A percentile compares a stretch with the other conserved stretches of the same genome.
Evolutionary conservation across 768 basidiomycete species (phyloP).

Genomic region (Boletus sensibilis): DNA sequence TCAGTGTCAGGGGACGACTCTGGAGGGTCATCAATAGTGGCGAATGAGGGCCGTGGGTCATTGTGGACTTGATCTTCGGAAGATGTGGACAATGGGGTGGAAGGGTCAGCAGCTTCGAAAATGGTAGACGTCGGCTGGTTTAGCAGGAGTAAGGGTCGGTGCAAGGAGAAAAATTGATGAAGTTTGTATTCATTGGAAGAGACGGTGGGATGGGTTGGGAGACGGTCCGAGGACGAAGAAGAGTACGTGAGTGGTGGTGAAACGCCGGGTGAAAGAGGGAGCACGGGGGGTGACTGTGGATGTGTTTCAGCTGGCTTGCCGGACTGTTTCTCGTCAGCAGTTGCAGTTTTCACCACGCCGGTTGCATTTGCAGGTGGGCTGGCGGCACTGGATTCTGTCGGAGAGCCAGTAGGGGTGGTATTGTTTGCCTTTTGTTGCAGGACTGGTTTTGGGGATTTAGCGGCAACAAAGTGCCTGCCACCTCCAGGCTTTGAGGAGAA

Average conservation of each 20-base stretch:
- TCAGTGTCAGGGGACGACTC: slow-evolving; percentile 67
- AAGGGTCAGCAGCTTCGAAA: slow-evolving; percentile 37
- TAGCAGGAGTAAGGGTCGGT: slow-evolving; percentile 74
- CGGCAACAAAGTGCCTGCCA: slow-evolving; percentile 68
- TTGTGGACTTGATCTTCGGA: slow-evolving; percentile 25
- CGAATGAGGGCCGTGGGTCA: slow-evolving; percentile 26
- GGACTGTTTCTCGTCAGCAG: slow-evolving; percentile 30
- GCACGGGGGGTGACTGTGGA: slow-evolving; percentile 17
- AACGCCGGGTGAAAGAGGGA: slow-evolving; percentile 9
- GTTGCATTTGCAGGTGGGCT: slow-evolving; percentile 15
- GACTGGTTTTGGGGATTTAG: slow-evolving; percentile 59
- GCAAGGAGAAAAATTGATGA: slow-evolving; percentile 82
- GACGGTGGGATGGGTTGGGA: slow-evolving; percentile 51
- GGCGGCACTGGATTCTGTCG: slow-evolving; percentile 28
- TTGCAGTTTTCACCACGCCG: slow-evolving; percentile 14
- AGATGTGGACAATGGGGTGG: slow-evolving; percentile 19
- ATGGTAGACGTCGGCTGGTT: slow-evolving; percentile 59
- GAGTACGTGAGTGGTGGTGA: slow-evolving; percentile 17
- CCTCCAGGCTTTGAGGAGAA: slow-evolving; percentile 80
- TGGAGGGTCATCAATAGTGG: slow-evolving; percentile 42
- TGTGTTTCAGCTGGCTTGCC: slow-evolving; percentile 24
- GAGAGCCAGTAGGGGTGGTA: slow-evolving; percentile 35
- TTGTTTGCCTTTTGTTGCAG: slow-evolving; percentile 43
- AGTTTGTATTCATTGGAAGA: slow-evolving; percentile 71
- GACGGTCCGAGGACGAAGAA: slow-evolving; percentile 3